Base-by-base conservation (phyloP, 192 early-diverging fungal species). In the Oehlia diaphana region DNA sequence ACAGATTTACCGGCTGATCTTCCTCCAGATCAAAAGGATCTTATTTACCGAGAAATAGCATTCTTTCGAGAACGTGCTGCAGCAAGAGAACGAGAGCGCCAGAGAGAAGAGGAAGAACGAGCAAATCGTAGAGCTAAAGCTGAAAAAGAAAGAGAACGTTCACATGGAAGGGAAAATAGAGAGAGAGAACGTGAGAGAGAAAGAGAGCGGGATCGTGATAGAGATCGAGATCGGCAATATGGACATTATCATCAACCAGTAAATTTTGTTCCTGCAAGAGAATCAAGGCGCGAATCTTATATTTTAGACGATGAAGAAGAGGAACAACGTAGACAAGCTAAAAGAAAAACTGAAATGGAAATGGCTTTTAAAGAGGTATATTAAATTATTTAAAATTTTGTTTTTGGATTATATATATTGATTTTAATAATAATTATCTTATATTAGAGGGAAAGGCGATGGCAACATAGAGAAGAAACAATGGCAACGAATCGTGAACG, bases 51-150 rank as follows among this genome's bases (percentile, higher is more conserved):
- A 23, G 90, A 93, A 76, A 86, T 93, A 9, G 84, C 86, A 10
- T 87, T 86, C 53, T 93, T 92, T 78, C 83, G 90, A 63, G 90
- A 92, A 75, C 86, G 88, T n/a, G 85, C 91, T 1, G 89, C 89
- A 5, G 63, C 83, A 31, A 86, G 89, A 77, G 92, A 93, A 58
- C 81, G 86, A 47, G 82, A 85, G 68, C 85, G 85, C 35, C 85
- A 79, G 71, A 79, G 81, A 39, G 86, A 87, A 47, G 80, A 82
- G 26, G 90, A 89, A 78, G 89, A 87, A 72, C 79, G 84, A 31
- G 81, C 82, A 19, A 81, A 70, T 39, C 49, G 85, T 37, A 49
- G 79, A 19, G 72, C 61, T 16, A 78, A 80, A 14, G 53, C 71
- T 58, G 76, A 82, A 3, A 78, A 84, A 7, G 79, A 70, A 13